Base-by-base conservation (phyloP, 495 filamentous ascomycete genomes). In the Annulohypoxylon nitens region DNA sequence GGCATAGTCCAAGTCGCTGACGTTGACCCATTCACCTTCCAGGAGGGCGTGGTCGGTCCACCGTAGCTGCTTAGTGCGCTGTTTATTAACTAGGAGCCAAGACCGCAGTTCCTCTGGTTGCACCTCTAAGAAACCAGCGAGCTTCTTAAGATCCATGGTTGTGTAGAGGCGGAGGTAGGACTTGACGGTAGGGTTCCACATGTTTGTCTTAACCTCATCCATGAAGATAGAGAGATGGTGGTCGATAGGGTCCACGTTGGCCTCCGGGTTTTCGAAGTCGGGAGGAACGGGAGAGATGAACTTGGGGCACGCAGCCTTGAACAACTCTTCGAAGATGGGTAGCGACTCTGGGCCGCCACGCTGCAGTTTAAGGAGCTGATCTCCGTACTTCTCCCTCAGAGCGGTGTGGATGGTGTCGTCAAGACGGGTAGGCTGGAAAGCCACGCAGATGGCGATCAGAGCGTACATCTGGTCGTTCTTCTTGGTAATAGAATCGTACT, bases 401-500 rank as follows among this genome's bases (percentile, higher is more conserved):
- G 95, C 94, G 39, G 93, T 96, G 90, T 98, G 96, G 85, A 99
- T 98, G 79, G 96, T 98, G 86, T 99, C 96, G 78, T 99, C 96
- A 75, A 99, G 89, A 75, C 96, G 92, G 59, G 93, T 97, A 36
- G 97, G 96, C 82, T 95, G 91, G 87, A 99, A 97, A 70, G 96
- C 94, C 53, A 98, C 94, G 81, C 96, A 98, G 85, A 99, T 98
- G 78, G 96, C 96, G 73, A 99, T 97, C 72, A 99, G 89, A 34
- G 95, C 96, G 78, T 97, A 97, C 96, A 99, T 99, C 87, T 98
- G 96, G 79, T 99, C 97, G 83, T 97, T 98, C 90, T 98, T 97
- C 91, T 99, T 99, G 79, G 91, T 92, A 82, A 98, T 97, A 55
- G 93, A 94, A 80, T 99, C 96, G 85, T 97, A 98, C 82, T 94